phyloP scores from a whole-genome alignment of 148 eudicot species.

The Nepenthes mirabilis region DNA sequence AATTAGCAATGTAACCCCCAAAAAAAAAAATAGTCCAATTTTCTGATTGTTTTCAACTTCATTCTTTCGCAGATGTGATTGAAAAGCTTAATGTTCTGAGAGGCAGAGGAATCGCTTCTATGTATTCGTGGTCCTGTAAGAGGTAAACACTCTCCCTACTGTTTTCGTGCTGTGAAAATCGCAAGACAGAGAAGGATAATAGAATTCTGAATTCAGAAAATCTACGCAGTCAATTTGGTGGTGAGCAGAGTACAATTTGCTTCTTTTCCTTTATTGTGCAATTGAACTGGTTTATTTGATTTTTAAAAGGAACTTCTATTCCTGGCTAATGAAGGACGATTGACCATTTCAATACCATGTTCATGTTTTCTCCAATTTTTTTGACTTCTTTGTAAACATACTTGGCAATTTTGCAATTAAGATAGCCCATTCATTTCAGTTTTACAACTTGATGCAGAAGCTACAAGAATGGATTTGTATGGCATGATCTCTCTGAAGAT shows the following conservation, averaged over 20 bases:
- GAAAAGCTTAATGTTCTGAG: conserved; percentile 68
- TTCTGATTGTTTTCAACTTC: not conserved
- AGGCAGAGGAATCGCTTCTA: conserved; percentile 90
- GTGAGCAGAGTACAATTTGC: no score
- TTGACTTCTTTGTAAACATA: not conserved
- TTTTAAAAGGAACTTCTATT: no score
- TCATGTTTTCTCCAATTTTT: not conserved
- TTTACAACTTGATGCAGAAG: conserved; percentile 38
- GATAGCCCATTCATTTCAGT: not conserved
- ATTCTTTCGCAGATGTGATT: conserved; percentile 56
- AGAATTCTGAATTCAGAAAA: no score
- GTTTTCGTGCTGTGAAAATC: not conserved
- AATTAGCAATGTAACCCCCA: no score
- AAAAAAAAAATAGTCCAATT: no score
- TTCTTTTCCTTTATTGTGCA: no score
- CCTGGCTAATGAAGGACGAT: no score
- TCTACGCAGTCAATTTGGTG: no score
- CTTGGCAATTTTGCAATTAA: not conserved
- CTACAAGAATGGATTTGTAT: conserved; percentile 89
- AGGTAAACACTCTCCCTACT: conserved; percentile 30
- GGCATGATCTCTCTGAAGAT: conserved; percentile 93
- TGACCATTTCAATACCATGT: no score
- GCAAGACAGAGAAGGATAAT: no score
- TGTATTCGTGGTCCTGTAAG: conserved; percentile 98
- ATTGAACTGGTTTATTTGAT: no score